Percentiles rank a stretch among this genome's conserved stretches.
phyloP scores from a whole-genome alignment of 2,329 filamentous ascomycete genomes.

The Helotiales sp. region DNA sequence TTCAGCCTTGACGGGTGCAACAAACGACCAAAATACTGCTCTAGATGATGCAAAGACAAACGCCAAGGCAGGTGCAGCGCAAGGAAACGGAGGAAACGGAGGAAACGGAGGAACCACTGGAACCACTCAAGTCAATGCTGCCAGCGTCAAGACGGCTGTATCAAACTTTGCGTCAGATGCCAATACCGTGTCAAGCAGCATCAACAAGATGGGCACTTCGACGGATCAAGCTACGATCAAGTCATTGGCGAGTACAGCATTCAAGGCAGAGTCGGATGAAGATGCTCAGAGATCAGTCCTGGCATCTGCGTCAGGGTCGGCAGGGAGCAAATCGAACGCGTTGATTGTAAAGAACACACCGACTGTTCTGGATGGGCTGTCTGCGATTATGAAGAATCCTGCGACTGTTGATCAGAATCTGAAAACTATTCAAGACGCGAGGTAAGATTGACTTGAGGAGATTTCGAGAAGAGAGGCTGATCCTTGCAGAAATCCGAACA shows the following conservation, averaged over 20 bases:
- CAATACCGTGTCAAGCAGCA: conserved; percentile 26
- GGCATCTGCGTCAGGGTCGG: conserved; percentile 22
- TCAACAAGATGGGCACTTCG: conserved; percentile 21
- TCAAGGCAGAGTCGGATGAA: conserved; percentile 29
- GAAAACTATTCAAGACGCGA: conserved; percentile 16
- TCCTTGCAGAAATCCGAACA: conserved; percentile 27
- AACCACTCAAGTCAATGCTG: conserved; percentile 1
- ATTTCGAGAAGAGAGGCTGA: background rate
- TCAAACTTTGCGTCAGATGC: conserved; percentile 28
- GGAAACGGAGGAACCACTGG: background rate
- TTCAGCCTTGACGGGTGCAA: background rate
- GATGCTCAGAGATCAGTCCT: conserved; percentile 27
- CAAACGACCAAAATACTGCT: background rate
- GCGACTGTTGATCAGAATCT: conserved; percentile 12
- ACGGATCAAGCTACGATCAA: conserved; percentile 19
- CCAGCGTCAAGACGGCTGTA: conserved; percentile 21
- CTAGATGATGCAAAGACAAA: background rate
- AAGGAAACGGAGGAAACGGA: too few species aligned
- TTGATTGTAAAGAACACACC: conserved; percentile 31
- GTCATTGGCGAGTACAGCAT: conserved; percentile 24
- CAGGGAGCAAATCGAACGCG: conserved; percentile 21
- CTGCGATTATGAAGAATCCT: conserved; percentile 23
- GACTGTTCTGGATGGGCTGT: conserved; percentile 24
- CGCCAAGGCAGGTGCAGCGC: conserved; percentile 1
- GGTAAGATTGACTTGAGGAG: conserved; percentile 8